Conservation (phyloP, 2,329 filamentous ascomycete genomes). For the Fusarium sp. region DNA sequence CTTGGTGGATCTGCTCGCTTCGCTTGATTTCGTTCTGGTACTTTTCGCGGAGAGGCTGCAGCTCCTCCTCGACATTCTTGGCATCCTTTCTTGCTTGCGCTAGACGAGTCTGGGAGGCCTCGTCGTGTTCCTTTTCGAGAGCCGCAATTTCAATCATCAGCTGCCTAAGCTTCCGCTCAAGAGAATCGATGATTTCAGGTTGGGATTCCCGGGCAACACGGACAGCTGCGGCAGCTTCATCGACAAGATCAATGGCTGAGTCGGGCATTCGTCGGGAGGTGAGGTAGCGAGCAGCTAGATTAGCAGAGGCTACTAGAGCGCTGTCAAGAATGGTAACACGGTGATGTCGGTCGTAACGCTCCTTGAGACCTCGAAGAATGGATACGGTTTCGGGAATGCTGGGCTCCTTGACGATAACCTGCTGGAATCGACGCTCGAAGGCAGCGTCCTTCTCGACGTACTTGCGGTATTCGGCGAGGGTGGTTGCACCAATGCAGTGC, state of each 20-base stretch:
- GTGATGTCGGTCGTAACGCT: conserved; percentile 98
- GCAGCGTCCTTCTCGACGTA: conserved; percentile 99
- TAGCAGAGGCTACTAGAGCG: conserved; percentile 93
- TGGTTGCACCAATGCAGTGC: conserved; percentile 98
- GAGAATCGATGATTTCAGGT: conserved; percentile 93
- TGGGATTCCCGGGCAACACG: conserved; percentile 96
- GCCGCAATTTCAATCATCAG: conserved; percentile 98
- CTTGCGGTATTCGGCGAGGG: conserved; percentile 94
- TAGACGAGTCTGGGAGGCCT: conserved; percentile 88
- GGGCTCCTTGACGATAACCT: conserved; percentile 97
- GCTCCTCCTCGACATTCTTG: conserved; percentile 93
- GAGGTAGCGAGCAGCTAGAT: conserved; percentile 91
- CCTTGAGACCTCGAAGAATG: conserved; percentile 97
- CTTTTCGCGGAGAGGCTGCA: conserved; percentile 92
- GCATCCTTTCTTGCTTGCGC: conserved; percentile 89
- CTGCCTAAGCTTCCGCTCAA: conserved; percentile 91
- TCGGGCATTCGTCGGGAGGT: conserved; percentile 93
- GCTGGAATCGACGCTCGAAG: conserved; percentile 98
- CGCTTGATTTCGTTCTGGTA: conserved; percentile 95
- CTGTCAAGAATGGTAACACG: conserved; percentile 97
- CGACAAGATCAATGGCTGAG: conserved; percentile 95
- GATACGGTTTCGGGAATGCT: conserved; percentile 91
- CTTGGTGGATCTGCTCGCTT: conserved; percentile 92
- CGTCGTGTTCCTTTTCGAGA: conserved; percentile 92
- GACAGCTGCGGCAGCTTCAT: conserved; percentile 97